phyloP scores from a whole-genome alignment of 345 rosid species.

The Anastatica hierochuntica region DNA sequence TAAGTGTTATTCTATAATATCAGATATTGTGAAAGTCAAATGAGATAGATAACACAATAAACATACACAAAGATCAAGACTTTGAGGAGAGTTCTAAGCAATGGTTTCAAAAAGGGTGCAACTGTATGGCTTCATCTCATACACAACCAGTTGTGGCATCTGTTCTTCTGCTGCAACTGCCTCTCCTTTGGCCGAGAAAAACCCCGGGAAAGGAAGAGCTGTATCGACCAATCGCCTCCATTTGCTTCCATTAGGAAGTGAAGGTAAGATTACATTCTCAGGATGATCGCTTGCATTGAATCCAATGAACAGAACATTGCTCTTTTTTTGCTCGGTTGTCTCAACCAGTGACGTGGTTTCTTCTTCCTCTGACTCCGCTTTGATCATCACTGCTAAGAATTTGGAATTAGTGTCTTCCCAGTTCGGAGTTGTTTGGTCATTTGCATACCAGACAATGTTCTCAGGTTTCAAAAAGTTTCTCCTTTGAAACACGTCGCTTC shows the following conservation, averaged over 20 bases:
- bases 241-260: constrained; percentile 39
- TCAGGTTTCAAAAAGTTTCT: constrained; percentile 52
- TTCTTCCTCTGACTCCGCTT: constrained; percentile 34
- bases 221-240: constrained; percentile 75
- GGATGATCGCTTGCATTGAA: constrained; percentile 45
- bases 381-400: constrained; percentile 67
- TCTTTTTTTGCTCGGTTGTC: constrained; percentile 19
- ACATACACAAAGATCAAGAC: neutral
- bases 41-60: neutral
- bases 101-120: constrained; percentile 72
- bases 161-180: constrained; percentile 33
- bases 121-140: constrained; percentile 74
- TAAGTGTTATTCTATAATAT: too few species aligned
- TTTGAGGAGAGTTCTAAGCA: constrained; percentile 24
- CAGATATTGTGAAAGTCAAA: too few species aligned
- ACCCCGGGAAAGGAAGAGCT: constrained; percentile 73
- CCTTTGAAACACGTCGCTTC: constrained; percentile 63
- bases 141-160: constrained; percentile 33
- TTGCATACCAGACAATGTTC: constrained; percentile 72
- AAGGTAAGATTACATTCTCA: constrained; percentile 47
- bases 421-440: constrained; percentile 50
- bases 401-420: constrained; percentile 69
- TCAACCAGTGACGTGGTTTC: constrained; percentile 22
- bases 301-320: constrained; percentile 50
- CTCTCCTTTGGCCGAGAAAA: constrained; percentile 53